phyloP scores from a whole-genome alignment of 352 stramenopile genomes.

The Blastocystis sp. region DNA sequence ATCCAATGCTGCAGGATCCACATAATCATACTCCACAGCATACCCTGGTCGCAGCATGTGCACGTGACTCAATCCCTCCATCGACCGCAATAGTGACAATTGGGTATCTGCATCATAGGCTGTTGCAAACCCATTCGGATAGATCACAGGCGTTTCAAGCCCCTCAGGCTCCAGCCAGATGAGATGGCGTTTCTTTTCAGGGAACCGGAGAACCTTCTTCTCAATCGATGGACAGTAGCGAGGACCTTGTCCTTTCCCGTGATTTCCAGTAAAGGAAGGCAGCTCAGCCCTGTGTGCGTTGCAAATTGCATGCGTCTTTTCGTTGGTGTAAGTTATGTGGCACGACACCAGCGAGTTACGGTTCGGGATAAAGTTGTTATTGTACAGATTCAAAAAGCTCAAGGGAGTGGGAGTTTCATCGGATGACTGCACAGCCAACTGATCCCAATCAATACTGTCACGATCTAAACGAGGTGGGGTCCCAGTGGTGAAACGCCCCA shows the following conservation, averaged over 20 bases:
- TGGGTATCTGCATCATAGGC: conserved; percentile 87
- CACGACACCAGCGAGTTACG: conserved; percentile 79
- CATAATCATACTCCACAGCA: conserved; percentile 98
- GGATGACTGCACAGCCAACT: conserved; percentile 81
- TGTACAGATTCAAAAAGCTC: conserved; percentile 84
- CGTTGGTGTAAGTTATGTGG: conserved; percentile 90
- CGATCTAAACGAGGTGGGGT: conserved; percentile 90
- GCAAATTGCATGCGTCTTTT: conserved; percentile 72
- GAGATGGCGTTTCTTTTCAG: conserved; percentile 75
- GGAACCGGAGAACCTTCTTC: conserved; percentile 84
- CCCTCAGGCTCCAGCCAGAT: conserved; percentile 97
- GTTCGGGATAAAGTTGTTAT: conserved; percentile 57
- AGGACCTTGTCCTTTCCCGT: conserved; percentile 73
- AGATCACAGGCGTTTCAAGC: conserved; percentile 88
- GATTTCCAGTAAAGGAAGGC: conserved; percentile 69
- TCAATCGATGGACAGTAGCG: conserved; percentile 95
- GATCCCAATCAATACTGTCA: conserved; percentile 84
- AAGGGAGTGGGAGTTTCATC: conserved; percentile 84
- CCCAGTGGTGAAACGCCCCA: conserved; percentile 65
- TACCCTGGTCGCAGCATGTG: conserved; percentile 90
- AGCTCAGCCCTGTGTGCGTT: not conserved
- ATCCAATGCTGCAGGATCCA: conserved; percentile 71
- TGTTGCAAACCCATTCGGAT: conserved; percentile 89
- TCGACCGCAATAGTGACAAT: conserved; percentile 83
- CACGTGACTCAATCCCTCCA: conserved; percentile 86